A percentile compares a stretch with the other conserved stretches of the same genome.
phyloP scores from a whole-genome alignment of 306 rosid species.

The Medicago truncatula region MtrunA17r5.0-ANR NC_053044.1:22640501-22641000 shows the following conservation, averaged over 20 bases:
- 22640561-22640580: constrained; percentile 84
- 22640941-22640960: constrained; percentile 16
- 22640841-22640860: constrained; percentile 49
- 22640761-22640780: constrained; percentile 92
- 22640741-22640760: constrained; percentile 89
- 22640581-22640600: constrained; percentile 86
- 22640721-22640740: constrained; percentile 92
- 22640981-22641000: no score
- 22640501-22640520: constrained; percentile 76
- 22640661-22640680: constrained; percentile 97
- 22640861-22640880: constrained; percentile 33
- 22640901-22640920: constrained; percentile 19
- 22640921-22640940: constrained; percentile 19
- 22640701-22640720: constrained; percentile 90
- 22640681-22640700: constrained; percentile 96
- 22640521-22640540: constrained; percentile 65
- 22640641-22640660: constrained; percentile 95
- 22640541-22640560: constrained; percentile 49
- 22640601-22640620: constrained; percentile 98
- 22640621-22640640: constrained; percentile 97
- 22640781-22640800: constrained; percentile 65
- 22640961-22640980: background rate
- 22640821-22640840: constrained; percentile 39
- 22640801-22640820: constrained; percentile 60
- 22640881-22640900: background rate